These are phyloP conservation scores for Pontederia crassipes DNA, from an alignment of 176 grass and related monocot species.

Conservation along the genomic window DNA sequence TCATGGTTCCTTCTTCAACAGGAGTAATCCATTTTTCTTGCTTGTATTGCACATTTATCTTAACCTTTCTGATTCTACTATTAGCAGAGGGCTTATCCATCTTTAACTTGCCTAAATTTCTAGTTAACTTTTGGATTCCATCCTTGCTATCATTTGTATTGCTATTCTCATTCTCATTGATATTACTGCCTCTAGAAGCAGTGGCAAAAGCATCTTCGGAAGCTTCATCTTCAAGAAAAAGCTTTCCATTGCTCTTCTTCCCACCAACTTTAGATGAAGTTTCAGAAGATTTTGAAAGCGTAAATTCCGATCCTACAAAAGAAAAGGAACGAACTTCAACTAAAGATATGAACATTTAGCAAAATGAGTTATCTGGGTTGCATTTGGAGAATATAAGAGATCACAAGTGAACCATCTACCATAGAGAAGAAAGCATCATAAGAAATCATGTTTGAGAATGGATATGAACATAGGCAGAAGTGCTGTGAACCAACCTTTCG, in stretches of 20 bases:
- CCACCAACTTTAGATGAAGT: constrained; percentile 11
- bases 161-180: constrained; percentile 14
- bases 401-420: no score
- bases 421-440: no score
- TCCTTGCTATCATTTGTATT: constrained; percentile 19
- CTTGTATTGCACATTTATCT: constrained; percentile 46
- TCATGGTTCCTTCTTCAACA: constrained; percentile 30
- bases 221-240: constrained; percentile 19
- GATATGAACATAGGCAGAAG: no score
- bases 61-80: constrained; percentile 34
- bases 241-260: constrained; percentile 24
- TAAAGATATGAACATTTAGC: background rate
- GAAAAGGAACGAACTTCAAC: background rate
- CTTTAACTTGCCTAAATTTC: constrained; percentile 45
- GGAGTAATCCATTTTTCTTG: constrained; percentile 77
- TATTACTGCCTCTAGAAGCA: constrained; percentile 14
- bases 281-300: constrained; percentile 12
- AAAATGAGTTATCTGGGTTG: background rate
- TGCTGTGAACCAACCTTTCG: constrained; percentile 29
- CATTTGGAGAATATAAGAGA: no score
- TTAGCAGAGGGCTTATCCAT: constrained; percentile 37
- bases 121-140: constrained; percentile 24
- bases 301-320: constrained; percentile 31
- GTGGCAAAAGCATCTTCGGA: constrained; percentile 5
- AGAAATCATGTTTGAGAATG: no score